phyloP scores from a whole-genome alignment of 2,329 filamentous ascomycete genomes.

The Sporothrix pseudoabietina region DNA sequence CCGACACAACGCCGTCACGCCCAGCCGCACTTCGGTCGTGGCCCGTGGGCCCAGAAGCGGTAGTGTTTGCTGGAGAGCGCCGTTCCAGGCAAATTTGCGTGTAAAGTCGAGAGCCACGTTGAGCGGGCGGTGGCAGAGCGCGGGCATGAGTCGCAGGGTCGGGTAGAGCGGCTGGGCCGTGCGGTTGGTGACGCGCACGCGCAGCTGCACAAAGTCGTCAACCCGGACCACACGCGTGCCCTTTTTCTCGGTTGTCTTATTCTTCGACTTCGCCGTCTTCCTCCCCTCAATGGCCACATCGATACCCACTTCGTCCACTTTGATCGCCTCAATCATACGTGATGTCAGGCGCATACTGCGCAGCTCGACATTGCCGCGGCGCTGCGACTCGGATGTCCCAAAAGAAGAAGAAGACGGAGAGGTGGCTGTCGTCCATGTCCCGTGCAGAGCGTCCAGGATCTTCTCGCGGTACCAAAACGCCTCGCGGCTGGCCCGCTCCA shows the following conservation, averaged over 20 bases:
- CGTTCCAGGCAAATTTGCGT: slow-evolving; percentile 82
- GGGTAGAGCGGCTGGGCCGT: slow-evolving; percentile 68
- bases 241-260: slow-evolving; percentile 24
- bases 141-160: slow-evolving; percentile 74
- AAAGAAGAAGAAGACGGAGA: not conserved
- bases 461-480: slow-evolving; percentile 90
- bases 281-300: slow-evolving; percentile 57
- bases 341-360: slow-evolving; percentile 71
- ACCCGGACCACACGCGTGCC: slow-evolving; percentile 42
- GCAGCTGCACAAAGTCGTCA: slow-evolving; percentile 70
- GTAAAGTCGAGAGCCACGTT: slow-evolving; percentile 78
- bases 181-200: slow-evolving; percentile 73
- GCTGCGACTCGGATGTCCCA: not conserved
- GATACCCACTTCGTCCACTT: slow-evolving; percentile 75
- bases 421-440: slow-evolving; percentile 64
- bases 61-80: slow-evolving; percentile 74
- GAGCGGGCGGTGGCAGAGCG: slow-evolving; percentile 70
- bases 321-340: slow-evolving; percentile 81
- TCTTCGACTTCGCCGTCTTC: not conserved
- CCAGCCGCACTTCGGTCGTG: slow-evolving; percentile 64
- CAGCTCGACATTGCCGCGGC: slow-evolving; percentile 71
- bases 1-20: slow-evolving; percentile 72
- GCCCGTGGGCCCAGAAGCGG: slow-evolving; percentile 62
- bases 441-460: slow-evolving; percentile 70
- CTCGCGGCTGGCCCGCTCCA: slow-evolving; percentile 75